Evolutionary conservation across 257 asterid species (phyloP), one percentile per base, ranked within the genome.

Genomic region (Solanum appendiculatum): DNA sequence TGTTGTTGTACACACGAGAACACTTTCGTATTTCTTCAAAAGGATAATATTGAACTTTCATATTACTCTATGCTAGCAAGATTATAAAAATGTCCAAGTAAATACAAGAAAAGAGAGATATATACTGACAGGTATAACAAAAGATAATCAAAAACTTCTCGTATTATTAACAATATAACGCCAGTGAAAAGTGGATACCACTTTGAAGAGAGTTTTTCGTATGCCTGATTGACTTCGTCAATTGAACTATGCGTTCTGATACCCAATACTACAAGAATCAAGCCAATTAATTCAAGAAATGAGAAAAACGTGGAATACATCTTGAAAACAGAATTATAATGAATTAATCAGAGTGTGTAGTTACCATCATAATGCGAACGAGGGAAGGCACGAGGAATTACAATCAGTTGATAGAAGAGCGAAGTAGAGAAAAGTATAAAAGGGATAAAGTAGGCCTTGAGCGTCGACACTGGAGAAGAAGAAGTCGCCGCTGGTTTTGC

Each of bases 311-410:
- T 40, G 5, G 68, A 6, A 51, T 8, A 15, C 37, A 70, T 21
- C 11, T 29, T 39, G 51, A 10, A 73, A 40, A 64, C 44, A 70
- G 27, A 21, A 44, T 29, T 23, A 63, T 48, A 33, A 9, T 25
- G 69, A n/a, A 44, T 14, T 58, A 74, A 20, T 60, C 48, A 87
- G 69, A 36, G 40, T 78, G 73, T 88, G 14, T 7, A 40, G 27
- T 78, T 16, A 96, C 99, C 98, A 54, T 95, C 96, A 88, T 97
- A 97, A 91, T 97, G 93, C 34, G 98, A 90, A 27, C 91, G 93
- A 20, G 99, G 99, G 82, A 93, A 97, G 77, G 91, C 91, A 74
- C 96, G 94, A 63, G 97, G 99, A 90, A 92, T 84, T 64, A 94
- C 93, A 85, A 95, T 93, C 39, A 97, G 93, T 92, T 97, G 99